Conservation (phyloP, 2,329 filamentous ascomycete species). For the Ophiocordyceps camponoti-saundersi region DNA sequence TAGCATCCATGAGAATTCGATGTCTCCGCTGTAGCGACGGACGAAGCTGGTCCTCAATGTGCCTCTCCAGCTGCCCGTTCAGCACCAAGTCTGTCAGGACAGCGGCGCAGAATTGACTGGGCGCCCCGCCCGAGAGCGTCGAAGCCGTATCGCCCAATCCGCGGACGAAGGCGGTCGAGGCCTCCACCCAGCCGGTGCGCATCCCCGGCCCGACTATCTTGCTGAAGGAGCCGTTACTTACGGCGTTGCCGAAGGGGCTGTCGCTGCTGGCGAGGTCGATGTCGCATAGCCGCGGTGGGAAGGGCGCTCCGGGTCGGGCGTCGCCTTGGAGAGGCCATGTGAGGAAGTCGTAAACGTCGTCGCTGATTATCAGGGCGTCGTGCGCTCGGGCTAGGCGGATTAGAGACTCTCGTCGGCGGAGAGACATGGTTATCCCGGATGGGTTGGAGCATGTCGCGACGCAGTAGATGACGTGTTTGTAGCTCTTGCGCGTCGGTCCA, state of each 20-base stretch:
- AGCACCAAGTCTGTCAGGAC: slow-evolving; percentile 30
- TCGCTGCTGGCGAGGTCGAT: slow-evolving; percentile 51
- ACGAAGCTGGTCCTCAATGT: slow-evolving; percentile 22
- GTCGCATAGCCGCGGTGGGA: slow-evolving; percentile 63
- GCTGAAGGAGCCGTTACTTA: slow-evolving; percentile 80
- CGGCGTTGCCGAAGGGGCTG: slow-evolving; percentile 56
- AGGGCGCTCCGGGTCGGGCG: slow-evolving; percentile 14
- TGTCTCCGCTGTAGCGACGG: slow-evolving; percentile 30
- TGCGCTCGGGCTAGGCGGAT: slow-evolving; percentile 61
- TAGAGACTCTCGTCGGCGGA: slow-evolving; percentile 47
- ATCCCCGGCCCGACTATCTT: slow-evolving; percentile 73
- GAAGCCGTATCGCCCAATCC: slow-evolving; percentile 36
- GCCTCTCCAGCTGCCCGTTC: slow-evolving; percentile 23
- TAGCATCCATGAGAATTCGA: slow-evolving; percentile 35
- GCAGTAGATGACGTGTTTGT: slow-evolving; percentile 74
- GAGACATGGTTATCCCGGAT: slow-evolving; percentile 64
- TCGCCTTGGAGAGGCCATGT: slow-evolving; percentile 46
- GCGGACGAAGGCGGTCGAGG: slow-evolving; percentile 33
- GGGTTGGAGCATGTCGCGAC: slow-evolving; percentile 86
- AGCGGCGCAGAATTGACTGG: slow-evolving; percentile 35
- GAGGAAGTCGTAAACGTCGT: slow-evolving; percentile 90
- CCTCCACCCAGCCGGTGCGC: slow-evolving; percentile 80
- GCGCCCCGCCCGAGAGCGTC: slow-evolving; percentile 39
- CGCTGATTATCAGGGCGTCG: slow-evolving; percentile 68
- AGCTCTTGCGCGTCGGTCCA: slow-evolving; percentile 53